Percentiles rank a stretch among this genome's conserved stretches.
Evolutionary conservation across 2,329 filamentous ascomycete genomes (phyloP).

Genomic region (Coniochaeta hoffmannii): DNA sequence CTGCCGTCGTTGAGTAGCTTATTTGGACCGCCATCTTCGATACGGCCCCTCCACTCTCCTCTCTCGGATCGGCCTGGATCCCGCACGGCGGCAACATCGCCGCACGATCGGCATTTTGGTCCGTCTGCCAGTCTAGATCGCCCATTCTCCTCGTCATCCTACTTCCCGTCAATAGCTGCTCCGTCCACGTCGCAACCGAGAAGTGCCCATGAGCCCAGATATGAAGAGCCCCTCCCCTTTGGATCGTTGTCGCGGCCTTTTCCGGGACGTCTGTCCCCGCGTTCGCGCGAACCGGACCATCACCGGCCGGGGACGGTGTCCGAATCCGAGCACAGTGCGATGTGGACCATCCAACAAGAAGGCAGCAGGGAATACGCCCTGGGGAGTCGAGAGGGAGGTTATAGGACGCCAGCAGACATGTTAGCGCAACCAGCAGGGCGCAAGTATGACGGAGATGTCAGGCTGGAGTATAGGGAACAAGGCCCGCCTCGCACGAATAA

Average conservation of each 20-base stretch:
- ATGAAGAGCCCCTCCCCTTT: conserved; percentile 32
- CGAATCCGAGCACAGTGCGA: conserved; percentile 8
- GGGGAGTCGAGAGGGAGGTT: conserved; percentile 29
- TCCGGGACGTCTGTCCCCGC: conserved; percentile 37
- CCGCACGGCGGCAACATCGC: conserved; percentile 34
- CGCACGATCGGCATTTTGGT: conserved; percentile 37
- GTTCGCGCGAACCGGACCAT: conserved; percentile 32
- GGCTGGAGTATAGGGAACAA: conserved; percentile 17
- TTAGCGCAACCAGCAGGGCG: conserved; percentile 27
- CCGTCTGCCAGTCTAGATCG: conserved; percentile 23
- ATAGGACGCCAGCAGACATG: conserved; percentile 25
- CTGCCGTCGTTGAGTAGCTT: conserved; percentile 51
- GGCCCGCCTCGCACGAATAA: conserved; percentile 15
- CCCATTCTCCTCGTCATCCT: conserved; percentile 33
- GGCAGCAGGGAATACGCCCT: conserved; percentile 37
- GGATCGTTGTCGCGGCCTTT: conserved; percentile 25
- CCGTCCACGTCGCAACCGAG: conserved; percentile 35
- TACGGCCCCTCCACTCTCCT: conserved; percentile 37
- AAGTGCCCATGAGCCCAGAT: conserved; percentile 37
- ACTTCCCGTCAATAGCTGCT: conserved; percentile 34
- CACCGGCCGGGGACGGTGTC: conserved; percentile 19
- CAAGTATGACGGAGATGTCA: conserved; percentile 22
- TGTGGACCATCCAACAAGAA: conserved; percentile 33
- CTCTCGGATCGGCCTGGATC: conserved; percentile 36
- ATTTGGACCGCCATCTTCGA: conserved; percentile 40